Evolutionary conservation across 139 green algal genomes (phyloP).

Genomic region (Tetraselmis striata): DNA sequence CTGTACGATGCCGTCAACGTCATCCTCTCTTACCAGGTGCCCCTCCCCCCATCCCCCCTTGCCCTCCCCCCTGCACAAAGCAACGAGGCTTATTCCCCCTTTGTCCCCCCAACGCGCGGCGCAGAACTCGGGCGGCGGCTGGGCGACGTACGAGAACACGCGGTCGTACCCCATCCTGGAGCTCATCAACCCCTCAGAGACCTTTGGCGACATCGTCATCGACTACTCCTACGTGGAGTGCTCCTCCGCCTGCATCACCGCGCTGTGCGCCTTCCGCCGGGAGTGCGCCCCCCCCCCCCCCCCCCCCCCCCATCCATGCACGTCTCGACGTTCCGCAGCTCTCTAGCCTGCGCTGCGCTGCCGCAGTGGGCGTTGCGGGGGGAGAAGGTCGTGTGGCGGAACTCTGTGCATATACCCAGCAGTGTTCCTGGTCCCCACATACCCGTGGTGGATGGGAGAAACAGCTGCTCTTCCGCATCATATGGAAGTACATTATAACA

Average conservation of each 20-base stretch:
- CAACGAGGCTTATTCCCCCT: no score
- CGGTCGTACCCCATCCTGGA: slow-evolving; percentile 71
- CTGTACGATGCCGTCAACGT: slow-evolving; percentile 80
- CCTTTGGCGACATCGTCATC: slow-evolving; percentile 99
- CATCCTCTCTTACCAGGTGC: slow-evolving; percentile 49
- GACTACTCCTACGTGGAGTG: slow-evolving; percentile 98
- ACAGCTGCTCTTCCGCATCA: no score
- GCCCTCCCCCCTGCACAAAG: no score
- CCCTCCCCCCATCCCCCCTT: background rate
- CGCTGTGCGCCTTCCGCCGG: slow-evolving; percentile 62
- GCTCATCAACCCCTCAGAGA: slow-evolving; percentile 96
- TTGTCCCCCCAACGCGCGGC: no score
- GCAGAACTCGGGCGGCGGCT: slow-evolving; percentile 89
- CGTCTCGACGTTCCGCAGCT: slow-evolving; percentile 27
- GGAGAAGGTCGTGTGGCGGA: no score
- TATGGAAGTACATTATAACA: no score
- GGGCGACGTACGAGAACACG: slow-evolving; percentile 98
- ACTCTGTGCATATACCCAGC: no score
- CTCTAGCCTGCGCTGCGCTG: slow-evolving; percentile 15
- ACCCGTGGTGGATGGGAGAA: no score
- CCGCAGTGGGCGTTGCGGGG: no score
- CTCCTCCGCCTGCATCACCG: slow-evolving; percentile 88
- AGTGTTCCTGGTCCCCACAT: no score
- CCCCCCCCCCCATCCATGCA: no score
- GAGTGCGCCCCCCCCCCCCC: slow-evolving; percentile 30